A percentile compares a stretch with the other conserved stretches of the same genome.
Evolutionary conservation across 2,329 filamentous ascomycete species (phyloP).

Genomic region (Balansia obtecta): DNA sequence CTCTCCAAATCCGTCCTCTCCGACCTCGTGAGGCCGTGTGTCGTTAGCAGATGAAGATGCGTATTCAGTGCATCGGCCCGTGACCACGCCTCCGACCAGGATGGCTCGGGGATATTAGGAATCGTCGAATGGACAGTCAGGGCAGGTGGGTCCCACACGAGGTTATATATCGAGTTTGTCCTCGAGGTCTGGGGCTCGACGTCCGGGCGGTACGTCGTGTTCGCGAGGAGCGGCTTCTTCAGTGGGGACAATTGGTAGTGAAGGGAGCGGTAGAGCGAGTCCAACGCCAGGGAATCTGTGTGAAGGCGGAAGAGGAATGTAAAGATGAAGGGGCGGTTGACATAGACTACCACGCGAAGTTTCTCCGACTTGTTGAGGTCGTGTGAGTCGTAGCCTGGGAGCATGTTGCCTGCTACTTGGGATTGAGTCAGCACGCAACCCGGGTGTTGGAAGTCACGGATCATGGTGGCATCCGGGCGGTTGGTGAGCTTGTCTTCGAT

Average conservation of each 20-base stretch:
- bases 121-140: slow-evolving; percentile 5
- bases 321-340: slow-evolving; percentile 65
- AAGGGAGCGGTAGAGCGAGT: slow-evolving; percentile 45
- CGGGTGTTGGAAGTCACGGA: slow-evolving; percentile 31
- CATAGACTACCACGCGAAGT: slow-evolving; percentile 60
- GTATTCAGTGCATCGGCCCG: slow-evolving; percentile 52
- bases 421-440: slow-evolving; percentile 19
- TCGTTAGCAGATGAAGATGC: slow-evolving; percentile 50
- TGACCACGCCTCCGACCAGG: slow-evolving; percentile 33
- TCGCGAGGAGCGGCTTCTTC: slow-evolving; percentile 40
- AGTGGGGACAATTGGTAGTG: slow-evolving; percentile 49
- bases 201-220: slow-evolving; percentile 44
- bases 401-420: slow-evolving; percentile 22
- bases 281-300: slow-evolving; percentile 44
- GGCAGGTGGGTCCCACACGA: slow-evolving; percentile 45
- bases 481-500: slow-evolving; percentile 31
- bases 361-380: slow-evolving; percentile 42
- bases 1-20: slow-evolving; percentile 39
- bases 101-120: slow-evolving; percentile 2
- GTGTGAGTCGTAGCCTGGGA: slow-evolving; percentile 24
- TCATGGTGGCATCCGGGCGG: slow-evolving; percentile 30
- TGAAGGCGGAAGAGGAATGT: slow-evolving; percentile 54
- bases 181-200: slow-evolving; percentile 16
- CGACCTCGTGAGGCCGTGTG: slow-evolving; percentile 32
- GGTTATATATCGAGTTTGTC: slow-evolving; percentile 39